These are phyloP conservation scores for Hippophae tibetana DNA, from an alignment of 306 rosid genomes.

Conservation along the genomic window DNA sequence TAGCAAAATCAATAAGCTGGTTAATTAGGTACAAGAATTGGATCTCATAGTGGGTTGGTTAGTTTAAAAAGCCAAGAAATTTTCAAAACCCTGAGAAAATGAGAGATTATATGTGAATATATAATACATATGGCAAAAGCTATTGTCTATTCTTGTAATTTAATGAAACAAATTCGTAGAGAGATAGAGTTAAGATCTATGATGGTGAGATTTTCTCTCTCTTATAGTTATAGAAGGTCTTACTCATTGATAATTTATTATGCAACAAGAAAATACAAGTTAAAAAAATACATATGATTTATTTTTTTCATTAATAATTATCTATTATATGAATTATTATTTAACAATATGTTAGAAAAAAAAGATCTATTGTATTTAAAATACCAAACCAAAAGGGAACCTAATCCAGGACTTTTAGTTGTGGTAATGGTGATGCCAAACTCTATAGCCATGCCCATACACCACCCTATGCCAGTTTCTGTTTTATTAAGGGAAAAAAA, in stretches of 20 bases:
- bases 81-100: not conserved
- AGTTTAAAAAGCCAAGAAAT: conserved; percentile 1
- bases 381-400: conserved; percentile 15
- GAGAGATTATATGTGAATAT: conserved; percentile 3
- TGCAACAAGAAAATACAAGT: too few species aligned
- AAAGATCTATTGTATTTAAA: too few species aligned
- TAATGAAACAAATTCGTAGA: conserved; percentile 23
- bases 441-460: conserved; percentile 25
- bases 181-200: conserved; percentile 13
- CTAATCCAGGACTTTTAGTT: conserved; percentile 67
- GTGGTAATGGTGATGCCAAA: conserved; percentile 65
- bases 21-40: conserved; percentile 27
- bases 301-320: too few species aligned
- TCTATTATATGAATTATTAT: not conserved
- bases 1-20: conserved; percentile 13
- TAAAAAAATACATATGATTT: too few species aligned
- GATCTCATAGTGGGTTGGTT: conserved; percentile 11
- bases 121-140: conserved; percentile 23
- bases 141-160: conserved; percentile 29
- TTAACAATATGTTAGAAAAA: not conserved
- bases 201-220: not conserved
- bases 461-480: conserved; percentile 14
- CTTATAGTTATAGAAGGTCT: too few species aligned
- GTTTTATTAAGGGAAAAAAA: not conserved
- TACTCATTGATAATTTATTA: too few species aligned